These are phyloP conservation scores for Teunomyces stri DNA, from an alignment of 805 yeast genomes.

Conservation along the genomic window DNA sequence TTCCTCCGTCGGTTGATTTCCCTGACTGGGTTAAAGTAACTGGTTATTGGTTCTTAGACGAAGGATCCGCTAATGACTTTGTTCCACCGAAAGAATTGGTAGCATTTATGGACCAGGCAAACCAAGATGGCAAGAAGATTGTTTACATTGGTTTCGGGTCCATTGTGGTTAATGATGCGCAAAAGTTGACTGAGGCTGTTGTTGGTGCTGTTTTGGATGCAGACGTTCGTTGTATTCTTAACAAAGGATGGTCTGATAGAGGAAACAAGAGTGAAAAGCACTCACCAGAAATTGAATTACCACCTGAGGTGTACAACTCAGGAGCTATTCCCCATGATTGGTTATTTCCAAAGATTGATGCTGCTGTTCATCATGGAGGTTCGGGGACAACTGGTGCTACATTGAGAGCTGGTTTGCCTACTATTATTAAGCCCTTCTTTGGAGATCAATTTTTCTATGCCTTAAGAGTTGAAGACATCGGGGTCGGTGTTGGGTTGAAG, in stretches of 20 bases:
- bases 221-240: constrained; percentile 81
- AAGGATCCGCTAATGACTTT: constrained; percentile 48
- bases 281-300: constrained; percentile 48
- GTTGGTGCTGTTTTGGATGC: constrained; percentile 76
- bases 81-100: constrained; percentile 58
- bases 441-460: constrained; percentile 97
- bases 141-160: constrained; percentile 96
- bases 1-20: constrained; percentile 91
- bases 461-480: constrained; percentile 79
- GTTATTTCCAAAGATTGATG: constrained; percentile 86
- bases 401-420: constrained; percentile 80
- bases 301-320: constrained; percentile 63
- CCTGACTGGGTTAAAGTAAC: constrained; percentile 95
- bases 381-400: constrained; percentile 96
- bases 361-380: constrained; percentile 97
- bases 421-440: constrained; percentile 89
- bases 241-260: constrained; percentile 94
- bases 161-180: constrained; percentile 84
- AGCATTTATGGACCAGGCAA: constrained; percentile 63
- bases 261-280: constrained; percentile 32
- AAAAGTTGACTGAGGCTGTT: constrained; percentile 71
- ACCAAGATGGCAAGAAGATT: constrained; percentile 57
- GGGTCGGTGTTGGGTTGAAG: constrained; percentile 72
- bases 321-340: constrained; percentile 90
- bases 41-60: constrained; percentile 93